Base-by-base conservation (phyloP, 2,329 filamentous ascomycete species). In the Ophiostoma australiae region DNA sequence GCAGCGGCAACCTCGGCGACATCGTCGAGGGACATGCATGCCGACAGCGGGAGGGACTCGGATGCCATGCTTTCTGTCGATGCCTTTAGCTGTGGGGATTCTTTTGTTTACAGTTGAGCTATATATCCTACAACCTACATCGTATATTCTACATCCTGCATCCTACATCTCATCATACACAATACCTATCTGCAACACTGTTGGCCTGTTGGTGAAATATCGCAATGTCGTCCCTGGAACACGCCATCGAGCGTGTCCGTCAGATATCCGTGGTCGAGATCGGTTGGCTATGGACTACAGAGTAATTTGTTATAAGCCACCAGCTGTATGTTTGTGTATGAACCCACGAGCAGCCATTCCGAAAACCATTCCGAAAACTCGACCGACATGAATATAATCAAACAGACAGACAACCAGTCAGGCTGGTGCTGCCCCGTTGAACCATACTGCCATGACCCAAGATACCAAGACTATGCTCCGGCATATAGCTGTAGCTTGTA, bases 1-100 rank as follows among this genome's bases (percentile, higher is more conserved):
- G 41, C 27, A 0, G 37, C 66, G 4, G 72, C 73, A 1, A 72
- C 70, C 61, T 68, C 10, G 11, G 70, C 69, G 6, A 72, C 58
- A 61, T 72, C 69, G 33, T 41, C 67, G 15, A 73, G 67, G 20
- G 65, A 70, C 68, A 72, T 67, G 61, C 72, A 73, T n/a, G 70
- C 72, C 10, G 67, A 41, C 37, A 73, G 69, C 3, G 72, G 72
- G n/a, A 72, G 48, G 2, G 23, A 20, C 0, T 48, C 44, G 44
- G 44, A 48, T 2, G 44, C 44, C 44, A 48, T 48, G 44, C 44
- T 48, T 6, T 11, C 10, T 39, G 44, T 48, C 20, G 44, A 41
- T 41, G 13, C 13, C 27, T 39, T 41, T 13, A 48, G 44, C 20
- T 48, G 17, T 20, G 10, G 44, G 17, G 4, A n/a, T n/a, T 48